phyloP scores from a whole-genome alignment of 768 basidiomycete genomes.

The Mycena vitilis region DNA sequence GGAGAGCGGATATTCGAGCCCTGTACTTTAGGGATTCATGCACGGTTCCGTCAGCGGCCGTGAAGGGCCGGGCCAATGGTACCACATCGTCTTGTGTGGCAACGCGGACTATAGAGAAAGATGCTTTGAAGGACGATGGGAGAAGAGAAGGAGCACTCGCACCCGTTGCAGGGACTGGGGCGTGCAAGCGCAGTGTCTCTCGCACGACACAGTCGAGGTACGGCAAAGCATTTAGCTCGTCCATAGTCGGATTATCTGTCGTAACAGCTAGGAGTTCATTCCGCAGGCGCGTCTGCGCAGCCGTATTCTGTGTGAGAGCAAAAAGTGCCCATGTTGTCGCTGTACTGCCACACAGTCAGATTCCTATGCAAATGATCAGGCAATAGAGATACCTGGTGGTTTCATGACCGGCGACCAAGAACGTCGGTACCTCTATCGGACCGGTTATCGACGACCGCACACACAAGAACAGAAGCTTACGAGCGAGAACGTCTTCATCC shows the following conservation, averaged over 20 bases:
- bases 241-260: slow-evolving; percentile 62
- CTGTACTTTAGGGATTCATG: slow-evolving; percentile 47
- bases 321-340: slow-evolving; percentile 59
- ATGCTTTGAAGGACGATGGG: not conserved
- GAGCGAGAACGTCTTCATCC: slow-evolving; percentile 70
- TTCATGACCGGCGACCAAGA: slow-evolving; percentile 70
- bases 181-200: slow-evolving; percentile 58
- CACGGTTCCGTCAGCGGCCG: slow-evolving; percentile 47
- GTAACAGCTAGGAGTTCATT: slow-evolving; percentile 54
- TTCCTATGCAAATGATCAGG: not conserved
- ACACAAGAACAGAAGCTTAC: slow-evolving; percentile 46
- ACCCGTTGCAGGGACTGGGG: slow-evolving; percentile 50
- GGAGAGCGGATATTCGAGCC: slow-evolving; percentile 31
- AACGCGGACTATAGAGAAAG: slow-evolving; percentile 34
- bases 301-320: slow-evolving; percentile 51
- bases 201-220: slow-evolving; percentile 64
- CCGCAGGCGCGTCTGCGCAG: slow-evolving; percentile 58
- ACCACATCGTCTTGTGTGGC: slow-evolving; percentile 54
- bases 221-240: slow-evolving; percentile 62
- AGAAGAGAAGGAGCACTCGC: not conserved
- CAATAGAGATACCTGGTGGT: slow-evolving; percentile 5
- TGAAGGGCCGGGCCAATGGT: slow-evolving; percentile 51
- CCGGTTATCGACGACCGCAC: not conserved
- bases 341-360: slow-evolving; percentile 37
- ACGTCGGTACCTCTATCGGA: slow-evolving; percentile 67